These are phyloP conservation scores for Anthracocystis walkeri DNA, from an alignment of 1,284 basidiomycete species.

Conservation along the genomic window DNA sequence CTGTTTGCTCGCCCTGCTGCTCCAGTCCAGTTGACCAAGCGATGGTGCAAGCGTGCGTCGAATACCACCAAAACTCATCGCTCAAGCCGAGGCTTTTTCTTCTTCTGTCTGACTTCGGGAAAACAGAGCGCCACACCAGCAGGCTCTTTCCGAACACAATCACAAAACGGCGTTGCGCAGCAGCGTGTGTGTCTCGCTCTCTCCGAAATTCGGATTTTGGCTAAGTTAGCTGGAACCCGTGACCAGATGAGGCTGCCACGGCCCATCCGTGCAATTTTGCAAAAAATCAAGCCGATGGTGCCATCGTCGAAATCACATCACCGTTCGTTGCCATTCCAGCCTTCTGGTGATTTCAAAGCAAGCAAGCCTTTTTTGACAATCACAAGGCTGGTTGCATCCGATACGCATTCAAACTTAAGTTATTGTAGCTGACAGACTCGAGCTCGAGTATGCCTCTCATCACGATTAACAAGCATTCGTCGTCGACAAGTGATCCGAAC, in stretches of 20 bases:
- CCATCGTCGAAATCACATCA: slow-evolving; percentile 6
- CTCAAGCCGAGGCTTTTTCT: not conserved
- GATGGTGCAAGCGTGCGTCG: slow-evolving; percentile 18
- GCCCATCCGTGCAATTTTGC: not conserved
- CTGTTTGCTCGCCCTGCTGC: not conserved
- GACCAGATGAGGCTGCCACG: not conserved
- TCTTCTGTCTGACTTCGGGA: too few species aligned
- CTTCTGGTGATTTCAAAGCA: too few species aligned
- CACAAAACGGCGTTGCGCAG: not conserved
- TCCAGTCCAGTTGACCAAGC: not conserved
- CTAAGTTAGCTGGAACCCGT: not conserved
- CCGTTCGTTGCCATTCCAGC: not conserved
- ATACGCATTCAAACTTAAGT: too few species aligned
- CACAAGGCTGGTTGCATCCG: too few species aligned
- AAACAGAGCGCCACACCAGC: not conserved
- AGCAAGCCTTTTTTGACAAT: too few species aligned
- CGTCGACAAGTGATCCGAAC: not conserved
- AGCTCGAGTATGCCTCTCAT: not conserved
- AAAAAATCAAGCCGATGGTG: slow-evolving; percentile 2
- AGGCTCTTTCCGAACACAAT: not conserved
- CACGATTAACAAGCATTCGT: not conserved
- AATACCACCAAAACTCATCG: not conserved
- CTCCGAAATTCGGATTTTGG: too few species aligned
- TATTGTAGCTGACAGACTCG: too few species aligned
- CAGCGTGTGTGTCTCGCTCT: not conserved